These are phyloP conservation scores for Yueomyces sinensis DNA, from an alignment of 805 yeast genomes.

Conservation along the genomic window DNA sequence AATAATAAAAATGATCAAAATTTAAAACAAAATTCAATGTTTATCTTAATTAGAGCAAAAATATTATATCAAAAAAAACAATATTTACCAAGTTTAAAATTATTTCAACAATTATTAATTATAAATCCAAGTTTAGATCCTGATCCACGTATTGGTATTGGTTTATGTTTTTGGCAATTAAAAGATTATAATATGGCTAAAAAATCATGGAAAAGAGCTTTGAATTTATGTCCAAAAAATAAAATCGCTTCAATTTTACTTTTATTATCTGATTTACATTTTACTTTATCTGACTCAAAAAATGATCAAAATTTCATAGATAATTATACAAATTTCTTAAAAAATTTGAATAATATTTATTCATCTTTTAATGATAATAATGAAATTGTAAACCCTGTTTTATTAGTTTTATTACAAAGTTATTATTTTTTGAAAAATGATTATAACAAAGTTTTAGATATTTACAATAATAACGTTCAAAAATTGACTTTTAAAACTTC, in stretches of 20 bases:
- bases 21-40: constrained; percentile 55
- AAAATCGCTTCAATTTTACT: constrained; percentile 51
- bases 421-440: constrained; percentile 62
- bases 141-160: constrained; percentile 90
- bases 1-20: constrained; percentile 24
- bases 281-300: constrained; percentile 36
- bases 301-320: constrained; percentile 43
- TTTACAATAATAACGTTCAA: constrained; percentile 37
- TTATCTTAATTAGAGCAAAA: constrained; percentile 76
- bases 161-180: constrained; percentile 84
- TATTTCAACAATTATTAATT: constrained; percentile 72
- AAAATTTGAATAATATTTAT: constrained; percentile 25
- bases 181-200: constrained; percentile 67
- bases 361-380: constrained; percentile 29
- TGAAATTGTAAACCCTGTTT: constrained; percentile 42
- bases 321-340: constrained; percentile 47
- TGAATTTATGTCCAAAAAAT: constrained; percentile 50
- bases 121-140: constrained; percentile 70
- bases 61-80: constrained; percentile 59
- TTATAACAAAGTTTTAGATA: constrained; percentile 39
- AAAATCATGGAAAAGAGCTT: constrained; percentile 70
- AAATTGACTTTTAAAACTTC: constrained; percentile 24
- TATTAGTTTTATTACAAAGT: constrained; percentile 54
- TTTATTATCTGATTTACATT: constrained; percentile 55
- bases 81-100: constrained; percentile 57